Percentiles rank a stretch among this genome's conserved stretches.
phyloP scores from a whole-genome alignment of 2,329 filamentous ascomycete genomes.

The Zalaria sp. region DNA sequence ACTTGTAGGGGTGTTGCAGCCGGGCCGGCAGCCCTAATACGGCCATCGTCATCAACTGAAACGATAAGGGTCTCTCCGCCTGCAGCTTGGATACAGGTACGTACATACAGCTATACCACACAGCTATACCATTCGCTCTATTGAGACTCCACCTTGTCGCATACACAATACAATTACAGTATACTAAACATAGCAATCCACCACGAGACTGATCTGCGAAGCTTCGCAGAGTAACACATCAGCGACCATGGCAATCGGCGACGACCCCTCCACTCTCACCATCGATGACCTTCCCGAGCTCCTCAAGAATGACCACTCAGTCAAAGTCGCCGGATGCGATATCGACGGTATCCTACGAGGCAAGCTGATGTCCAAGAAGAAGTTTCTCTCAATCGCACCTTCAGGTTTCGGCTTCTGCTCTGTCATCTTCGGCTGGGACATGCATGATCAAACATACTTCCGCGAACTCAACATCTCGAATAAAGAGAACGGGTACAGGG shows the following conservation, averaged over 20 bases:
- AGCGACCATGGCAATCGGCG: slow-evolving; percentile 17
- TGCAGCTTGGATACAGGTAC: no score
- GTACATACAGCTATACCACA: no score
- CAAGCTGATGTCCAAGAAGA: slow-evolving; percentile 84
- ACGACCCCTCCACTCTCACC: slow-evolving; percentile 35
- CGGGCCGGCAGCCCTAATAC: no score
- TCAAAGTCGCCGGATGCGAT: slow-evolving; percentile 81
- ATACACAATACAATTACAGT: no score
- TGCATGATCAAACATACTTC: slow-evolving; percentile 87
- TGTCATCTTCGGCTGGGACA: slow-evolving; percentile 92
- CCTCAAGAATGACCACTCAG: slow-evolving; percentile 56
- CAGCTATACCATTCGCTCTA: no score
- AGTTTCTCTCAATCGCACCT: slow-evolving; percentile 72
- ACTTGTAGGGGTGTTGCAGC: no score
- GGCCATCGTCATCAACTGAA: no score
- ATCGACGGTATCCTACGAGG: slow-evolving; percentile 78
- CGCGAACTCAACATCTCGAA: slow-evolving; percentile 78
- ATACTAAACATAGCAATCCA: no score
- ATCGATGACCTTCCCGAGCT: slow-evolving; percentile 50
- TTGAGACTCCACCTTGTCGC: no score
- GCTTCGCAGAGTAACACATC: no score
- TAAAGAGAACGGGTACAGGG: slow-evolving; percentile 77
- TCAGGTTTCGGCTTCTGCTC: slow-evolving; percentile 88
- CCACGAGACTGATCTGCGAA: no score
- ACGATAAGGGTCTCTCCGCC: no score